These are phyloP conservation scores for Heliamphora pulchella DNA, from an alignment of 179 eudicot species.

Conservation along the genomic window DNA sequence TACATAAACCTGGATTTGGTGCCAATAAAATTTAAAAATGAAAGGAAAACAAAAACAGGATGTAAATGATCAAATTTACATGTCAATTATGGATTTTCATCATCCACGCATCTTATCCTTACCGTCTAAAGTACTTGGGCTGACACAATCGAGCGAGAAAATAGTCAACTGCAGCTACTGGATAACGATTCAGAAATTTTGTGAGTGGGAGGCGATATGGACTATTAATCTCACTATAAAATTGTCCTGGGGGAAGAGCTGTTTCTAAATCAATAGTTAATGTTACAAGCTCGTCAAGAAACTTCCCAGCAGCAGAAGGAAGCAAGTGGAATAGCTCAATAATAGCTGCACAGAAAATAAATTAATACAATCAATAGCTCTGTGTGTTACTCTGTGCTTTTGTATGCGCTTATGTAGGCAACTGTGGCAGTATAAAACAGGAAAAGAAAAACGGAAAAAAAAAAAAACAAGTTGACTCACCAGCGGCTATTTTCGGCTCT, in stretches of 20 bases:
- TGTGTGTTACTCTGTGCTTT: neutral
- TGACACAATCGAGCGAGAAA: constrained; percentile 86
- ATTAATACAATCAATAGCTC: constrained; percentile 3
- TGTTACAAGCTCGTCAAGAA: constrained; percentile 93
- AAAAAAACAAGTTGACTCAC: constrained; percentile 27
- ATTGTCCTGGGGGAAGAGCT: constrained; percentile 89
- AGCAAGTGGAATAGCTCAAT: constrained; percentile 96
- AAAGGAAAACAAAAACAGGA: neutral
- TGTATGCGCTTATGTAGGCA: too few species aligned
- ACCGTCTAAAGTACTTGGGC: constrained; percentile 91
- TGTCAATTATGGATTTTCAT: constrained; percentile 10
- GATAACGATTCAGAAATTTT: constrained; percentile 87
- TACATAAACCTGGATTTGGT: constrained; percentile 73
- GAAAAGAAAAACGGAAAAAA: neutral
- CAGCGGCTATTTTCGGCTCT: constrained; percentile 98
- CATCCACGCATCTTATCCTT: constrained; percentile 14
- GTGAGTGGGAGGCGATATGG: constrained; percentile 96
- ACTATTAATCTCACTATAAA: constrained; percentile 95
- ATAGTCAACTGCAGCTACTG: constrained; percentile 82
- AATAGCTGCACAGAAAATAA: constrained; percentile 59
- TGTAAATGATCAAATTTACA: neutral
- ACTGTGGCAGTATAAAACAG: neutral
- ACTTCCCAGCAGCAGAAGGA: constrained; percentile 92
- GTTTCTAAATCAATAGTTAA: constrained; percentile 93
- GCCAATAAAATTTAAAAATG: constrained; percentile 10